Conservation (phyloP, 257 asterid genomes). For the Fraxinus excelsior region DNA sequence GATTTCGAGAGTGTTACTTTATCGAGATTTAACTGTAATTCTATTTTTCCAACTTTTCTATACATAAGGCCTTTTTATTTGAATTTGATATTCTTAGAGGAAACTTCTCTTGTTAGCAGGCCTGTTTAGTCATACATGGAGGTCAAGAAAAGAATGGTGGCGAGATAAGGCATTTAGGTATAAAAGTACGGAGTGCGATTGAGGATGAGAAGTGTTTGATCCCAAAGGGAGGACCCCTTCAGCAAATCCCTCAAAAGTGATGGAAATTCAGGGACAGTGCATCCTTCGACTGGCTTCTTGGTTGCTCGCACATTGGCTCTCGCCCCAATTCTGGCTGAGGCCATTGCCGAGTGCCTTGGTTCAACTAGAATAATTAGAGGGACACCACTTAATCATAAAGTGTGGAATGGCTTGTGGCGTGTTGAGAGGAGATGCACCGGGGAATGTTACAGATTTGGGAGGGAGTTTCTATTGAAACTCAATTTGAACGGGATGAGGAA, state of each 20-base stretch:
- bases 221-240: conserved; percentile 96
- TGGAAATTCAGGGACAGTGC: conserved; percentile 80
- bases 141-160: conserved; percentile 80
- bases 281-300: conserved; percentile 83
- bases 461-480: conserved; percentile 82
- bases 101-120: conserved; percentile 77
- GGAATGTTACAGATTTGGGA: conserved; percentile 73
- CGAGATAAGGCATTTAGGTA: conserved; percentile 81
- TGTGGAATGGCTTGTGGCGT: conserved; percentile 86
- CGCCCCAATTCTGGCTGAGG: conserved; percentile 58
- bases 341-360: conserved; percentile 75
- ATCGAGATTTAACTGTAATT: no score
- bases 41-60: conserved; percentile 65
- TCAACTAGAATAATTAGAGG: conserved; percentile 83
- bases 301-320: conserved; percentile 64
- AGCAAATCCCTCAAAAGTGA: conserved; percentile 69
- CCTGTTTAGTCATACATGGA: conserved; percentile 64
- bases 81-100: conserved; percentile 76
- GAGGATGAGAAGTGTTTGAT: conserved; percentile 89
- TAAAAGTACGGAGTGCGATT: conserved; percentile 56
- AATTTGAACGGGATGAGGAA: conserved; percentile 74
- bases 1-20: no score
- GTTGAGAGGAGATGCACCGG: conserved; percentile 57
- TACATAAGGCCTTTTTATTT: conserved; percentile 85
- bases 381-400: conserved; percentile 41